Evolutionary conservation across 371 early-diverging fungal genomes (phyloP).

Genomic region (Mortierella sp.): DNA sequence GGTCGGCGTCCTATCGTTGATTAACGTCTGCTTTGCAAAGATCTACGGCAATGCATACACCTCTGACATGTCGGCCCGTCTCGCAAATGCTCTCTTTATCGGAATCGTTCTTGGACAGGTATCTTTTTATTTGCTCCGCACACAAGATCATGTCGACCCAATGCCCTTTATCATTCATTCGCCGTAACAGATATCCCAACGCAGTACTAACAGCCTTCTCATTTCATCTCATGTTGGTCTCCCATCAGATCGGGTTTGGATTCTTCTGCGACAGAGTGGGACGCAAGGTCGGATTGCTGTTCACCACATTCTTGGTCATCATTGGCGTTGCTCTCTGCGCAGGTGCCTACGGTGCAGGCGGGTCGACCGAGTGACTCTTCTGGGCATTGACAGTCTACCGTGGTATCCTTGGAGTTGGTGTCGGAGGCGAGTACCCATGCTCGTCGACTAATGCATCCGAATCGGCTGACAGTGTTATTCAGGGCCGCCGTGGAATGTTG

Average conservation of each 20-base stretch:
- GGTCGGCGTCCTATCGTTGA: conserved; percentile 40
- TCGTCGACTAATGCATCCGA: conserved; percentile 68
- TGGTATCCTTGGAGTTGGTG: conserved; percentile 64
- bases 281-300: conserved; percentile 62
- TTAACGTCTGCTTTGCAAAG: conserved; percentile 27
- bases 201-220: background rate
- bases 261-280: conserved; percentile 61
- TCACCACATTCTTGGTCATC: conserved; percentile 61
- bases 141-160: background rate
- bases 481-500: conserved; percentile 62
- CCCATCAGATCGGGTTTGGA: conserved; percentile 55
- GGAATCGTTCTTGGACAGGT: conserved; percentile 51
- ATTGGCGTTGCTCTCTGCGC: conserved; percentile 61
- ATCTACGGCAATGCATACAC: conserved; percentile 31
- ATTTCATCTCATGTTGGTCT: background rate
- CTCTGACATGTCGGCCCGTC: conserved; percentile 30
- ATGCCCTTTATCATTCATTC: background rate
- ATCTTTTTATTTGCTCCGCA: background rate
- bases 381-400: conserved; percentile 71
- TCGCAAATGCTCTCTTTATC: conserved; percentile 39
- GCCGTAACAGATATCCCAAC: background rate
- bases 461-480: conserved; percentile 65
- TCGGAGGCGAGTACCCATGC: conserved; percentile 68
- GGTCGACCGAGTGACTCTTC: conserved; percentile 55
- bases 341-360: conserved; percentile 36